phyloP scores from a whole-genome alignment of 495 filamentous ascomycete species.

The Annulohypoxylon maeteangense region DNA sequence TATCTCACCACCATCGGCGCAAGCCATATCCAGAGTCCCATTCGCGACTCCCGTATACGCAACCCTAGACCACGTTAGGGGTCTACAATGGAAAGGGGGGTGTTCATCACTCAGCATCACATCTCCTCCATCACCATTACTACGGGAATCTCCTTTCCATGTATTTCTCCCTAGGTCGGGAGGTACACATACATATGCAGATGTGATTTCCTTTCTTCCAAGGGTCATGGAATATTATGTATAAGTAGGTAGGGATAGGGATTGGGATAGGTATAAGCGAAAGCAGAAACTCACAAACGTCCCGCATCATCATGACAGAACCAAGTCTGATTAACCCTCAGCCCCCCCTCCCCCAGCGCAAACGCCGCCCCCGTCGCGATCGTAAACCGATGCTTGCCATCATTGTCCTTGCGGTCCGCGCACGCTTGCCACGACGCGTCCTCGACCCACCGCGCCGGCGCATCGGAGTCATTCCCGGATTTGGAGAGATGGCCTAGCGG shows the following conservation, averaged over 20 bases:
- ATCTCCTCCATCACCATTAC: not conserved
- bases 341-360: not conserved
- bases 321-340: conserved; percentile 42
- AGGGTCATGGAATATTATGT: no score
- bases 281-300: conserved; percentile 27
- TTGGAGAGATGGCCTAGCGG: conserved; percentile 28
- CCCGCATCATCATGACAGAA: conserved; percentile 41
- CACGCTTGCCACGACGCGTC: conserved; percentile 37
- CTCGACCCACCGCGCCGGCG: conserved; percentile 22
- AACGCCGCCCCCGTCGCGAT: conserved; percentile 41
- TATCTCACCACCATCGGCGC: conserved; percentile 36
- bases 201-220: not conserved
- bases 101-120: not conserved
- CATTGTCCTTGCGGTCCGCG: conserved; percentile 40
- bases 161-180: not conserved
- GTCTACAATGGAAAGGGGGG: not conserved
- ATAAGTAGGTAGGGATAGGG: no score
- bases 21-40: conserved; percentile 22
- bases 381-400: conserved; percentile 40
- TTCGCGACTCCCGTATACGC: conserved; percentile 42
- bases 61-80: conserved; percentile 22
- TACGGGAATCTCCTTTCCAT: not conserved
- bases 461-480: not conserved
- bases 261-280: not conserved
- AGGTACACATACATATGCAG: not conserved